Evolutionary conservation across 257 asterid species (phyloP).

Genomic region (Hygrophila difformis): DNA sequence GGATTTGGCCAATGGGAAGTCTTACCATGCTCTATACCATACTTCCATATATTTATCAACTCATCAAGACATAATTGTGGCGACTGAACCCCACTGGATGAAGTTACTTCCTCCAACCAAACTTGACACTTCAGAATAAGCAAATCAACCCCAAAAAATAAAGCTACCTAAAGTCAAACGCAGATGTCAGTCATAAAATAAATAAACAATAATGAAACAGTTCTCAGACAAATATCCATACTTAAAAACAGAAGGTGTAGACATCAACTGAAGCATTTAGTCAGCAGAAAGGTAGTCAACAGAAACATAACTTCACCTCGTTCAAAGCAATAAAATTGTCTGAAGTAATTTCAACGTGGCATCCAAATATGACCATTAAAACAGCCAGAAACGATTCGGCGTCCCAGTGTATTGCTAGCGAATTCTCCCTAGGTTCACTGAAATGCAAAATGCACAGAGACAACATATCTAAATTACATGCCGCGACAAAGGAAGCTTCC

Average conservation of each 20-base stretch:
- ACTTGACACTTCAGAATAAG: constrained; percentile 48
- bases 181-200: constrained; percentile 3
- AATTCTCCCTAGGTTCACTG: constrained; percentile 54
- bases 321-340: constrained; percentile 43
- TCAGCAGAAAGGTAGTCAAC: background rate
- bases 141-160: constrained; percentile 76
- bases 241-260: no score
- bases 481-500: background rate
- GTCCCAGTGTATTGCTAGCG: constrained; percentile 50
- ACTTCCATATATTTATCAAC: constrained; percentile 57
- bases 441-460: constrained; percentile 7
- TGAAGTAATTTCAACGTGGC: constrained; percentile 38
- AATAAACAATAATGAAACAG: background rate
- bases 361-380: constrained; percentile 47
- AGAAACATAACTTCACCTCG: constrained; percentile 39
- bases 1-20: constrained; percentile 13
- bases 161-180: constrained; percentile 51
- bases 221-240: background rate
- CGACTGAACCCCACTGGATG: constrained; percentile 25
- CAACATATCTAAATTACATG: background rate
- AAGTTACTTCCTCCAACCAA: constrained; percentile 62
- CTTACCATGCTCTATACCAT: constrained; percentile 63
- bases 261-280: no score
- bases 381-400: constrained; percentile 44
- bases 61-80: constrained; percentile 37